Base-by-base conservation (phyloP, 257 asterid genomes). In the Fraxinus excelsior region DNA sequence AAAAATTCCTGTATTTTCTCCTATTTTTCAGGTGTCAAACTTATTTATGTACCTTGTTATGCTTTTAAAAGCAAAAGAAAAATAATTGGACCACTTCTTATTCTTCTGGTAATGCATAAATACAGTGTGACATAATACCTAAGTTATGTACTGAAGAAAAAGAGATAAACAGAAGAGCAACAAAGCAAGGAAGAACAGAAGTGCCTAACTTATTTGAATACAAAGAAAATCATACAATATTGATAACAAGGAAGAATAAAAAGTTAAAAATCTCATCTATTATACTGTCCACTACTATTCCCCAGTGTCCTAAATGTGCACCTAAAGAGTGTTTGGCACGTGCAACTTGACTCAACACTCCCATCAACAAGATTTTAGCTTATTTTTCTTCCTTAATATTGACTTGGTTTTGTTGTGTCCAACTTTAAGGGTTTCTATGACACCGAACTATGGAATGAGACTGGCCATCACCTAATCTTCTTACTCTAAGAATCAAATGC, bases 401-500 rank as follows among this genome's bases (percentile, higher is more conserved):
- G 28, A 5, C 66, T 31, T 8, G 38, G 14, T 23, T 11, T 3
- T 23, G 18, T 60, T 16, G 14, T 10, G 14, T 8, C 62, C 67
- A 21, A 12, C 26, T 9, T 40, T 75, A 80, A 13, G 82, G 81
- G 21, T 79, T 76, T 6, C 70, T 44, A 62, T 72, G 78, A 67
- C 78, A 72, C 89, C 89, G 85, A 67, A 74, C 46, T 18, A 60
- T 74, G 5, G 86, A 32, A 34, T 70, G 76, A 79, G 89, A 81
- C 2, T 66, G 75, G n/a, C 67, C 85, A 10, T 71, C 70, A n/a
- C 85, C 83, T 23, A 73, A 68, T 34, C 29, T 86, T 73, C 97
- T 88, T 3, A 87, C 6, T 87, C 86, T 74, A 2, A 92, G 76
- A 64, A 92, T 85, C 71, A 91, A 78, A 80, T 84, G 88, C 84